Evolutionary conservation across 2,329 filamentous ascomycete genomes (phyloP), one percentile per base, ranked within the genome.

Genomic region (Claviceps humidiphila): DNA sequence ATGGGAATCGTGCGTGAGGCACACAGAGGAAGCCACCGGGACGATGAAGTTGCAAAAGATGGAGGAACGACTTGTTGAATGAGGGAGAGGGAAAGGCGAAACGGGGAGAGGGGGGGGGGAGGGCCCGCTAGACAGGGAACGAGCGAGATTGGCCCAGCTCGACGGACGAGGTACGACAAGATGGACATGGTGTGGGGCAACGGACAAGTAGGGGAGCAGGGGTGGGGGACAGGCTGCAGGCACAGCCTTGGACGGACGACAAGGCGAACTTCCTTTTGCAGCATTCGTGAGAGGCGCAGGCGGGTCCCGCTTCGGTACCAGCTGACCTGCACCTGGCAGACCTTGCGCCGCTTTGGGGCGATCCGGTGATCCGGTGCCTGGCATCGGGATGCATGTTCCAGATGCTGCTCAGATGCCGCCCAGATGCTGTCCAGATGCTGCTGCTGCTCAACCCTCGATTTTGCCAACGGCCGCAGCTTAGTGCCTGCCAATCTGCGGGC

Each of bases 71-170:
- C 30, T 43, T 34, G 30, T 49, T 50, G 54, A 38, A 26, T 46
- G 52, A 51, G 48, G 42, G 53, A 55, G 52, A 48, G 51, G 47
- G 52, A 56, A 54, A 56, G 52, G 22, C 50, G 49, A 49, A 54
- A 24, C 50, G 48, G 49, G 34, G 17, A 49, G 42, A 39, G 46
- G 51, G 51, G 40, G 51, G 54, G 54, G 49, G 7, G 42, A 52
- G 50, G 30, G 47, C 47, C 51, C 51, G 47, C 51, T 52, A 38
- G 47, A 53, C 51, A 52, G 51, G 51, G 45, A 52, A 52, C 17
- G 51, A 53, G 51, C 41, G 51, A 53, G 51, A 53, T 53, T 53
- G 51, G 51, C 39, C 34, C 40, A 38, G 40, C 39, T 17, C 39
- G 47, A 9, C 44, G 17, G 17, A 40, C 14, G 30, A 49, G 39